Evolutionary conservation across 208 protist species (phyloP).

Genomic region (Entamoeba moshkovskii): DNA sequence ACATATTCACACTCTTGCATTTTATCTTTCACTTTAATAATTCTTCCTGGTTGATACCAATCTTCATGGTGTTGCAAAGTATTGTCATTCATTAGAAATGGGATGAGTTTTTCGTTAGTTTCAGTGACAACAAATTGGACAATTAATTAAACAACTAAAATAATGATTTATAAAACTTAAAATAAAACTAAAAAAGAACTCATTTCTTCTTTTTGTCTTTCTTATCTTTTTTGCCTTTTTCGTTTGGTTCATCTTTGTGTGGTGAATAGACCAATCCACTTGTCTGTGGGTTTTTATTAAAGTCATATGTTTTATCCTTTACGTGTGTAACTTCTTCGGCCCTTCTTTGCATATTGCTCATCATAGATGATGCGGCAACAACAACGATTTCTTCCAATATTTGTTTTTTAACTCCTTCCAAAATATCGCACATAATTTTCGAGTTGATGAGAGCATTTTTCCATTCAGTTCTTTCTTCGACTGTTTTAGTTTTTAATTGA

Average conservation of each 20-base stretch:
- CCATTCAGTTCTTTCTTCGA: not conserved
- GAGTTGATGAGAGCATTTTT: not conserved
- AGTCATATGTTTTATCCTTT: not conserved
- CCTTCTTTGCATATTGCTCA: not conserved
- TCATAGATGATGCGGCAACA: not conserved
- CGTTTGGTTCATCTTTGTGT: not conserved
- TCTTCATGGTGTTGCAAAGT: too few species aligned
- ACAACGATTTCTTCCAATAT: not conserved
- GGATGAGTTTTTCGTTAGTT: too few species aligned
- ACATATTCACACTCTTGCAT: too few species aligned
- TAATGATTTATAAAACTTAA: not conserved
- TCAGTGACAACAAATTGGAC: too few species aligned
- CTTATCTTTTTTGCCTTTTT: not conserved
- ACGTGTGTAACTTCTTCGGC: not conserved
- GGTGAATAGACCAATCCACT: not conserved
- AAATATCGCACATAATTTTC: not conserved
- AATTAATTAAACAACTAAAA: too few species aligned
- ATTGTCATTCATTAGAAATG: too few species aligned
- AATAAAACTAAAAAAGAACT: not conserved
- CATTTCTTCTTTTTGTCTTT: not conserved
- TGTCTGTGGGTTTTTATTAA: not conserved
- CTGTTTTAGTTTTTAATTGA: not conserved
- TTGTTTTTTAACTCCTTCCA: not conserved
- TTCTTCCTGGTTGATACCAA: too few species aligned
- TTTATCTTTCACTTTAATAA: too few species aligned